A percentile compares a stretch with the other conserved stretches of the same genome.
Evolutionary conservation across 495 filamentous ascomycete species (phyloP).

Genomic region (Penicillium coffeae): DNA sequence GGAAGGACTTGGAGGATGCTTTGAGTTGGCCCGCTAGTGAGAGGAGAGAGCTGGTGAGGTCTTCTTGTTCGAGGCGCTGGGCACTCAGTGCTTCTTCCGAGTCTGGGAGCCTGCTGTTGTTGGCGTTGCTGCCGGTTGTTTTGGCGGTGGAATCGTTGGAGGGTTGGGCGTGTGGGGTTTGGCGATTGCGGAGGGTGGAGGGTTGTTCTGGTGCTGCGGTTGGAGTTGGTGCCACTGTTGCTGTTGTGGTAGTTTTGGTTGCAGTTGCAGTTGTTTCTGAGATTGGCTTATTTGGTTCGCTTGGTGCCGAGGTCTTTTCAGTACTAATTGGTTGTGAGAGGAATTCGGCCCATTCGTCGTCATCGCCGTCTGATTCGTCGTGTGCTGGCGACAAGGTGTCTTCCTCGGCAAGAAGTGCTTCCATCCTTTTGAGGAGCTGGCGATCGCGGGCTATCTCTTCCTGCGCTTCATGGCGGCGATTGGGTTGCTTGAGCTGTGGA

Average conservation of each 20-base stretch:
- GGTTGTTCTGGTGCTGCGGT: constrained; percentile 8
- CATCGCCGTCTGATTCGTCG: constrained; percentile 29
- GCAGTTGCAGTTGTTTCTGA: constrained; percentile 12
- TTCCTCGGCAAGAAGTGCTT: constrained; percentile 54
- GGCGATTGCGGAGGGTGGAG: constrained; percentile 32
- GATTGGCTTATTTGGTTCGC: not conserved
- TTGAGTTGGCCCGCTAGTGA: constrained; percentile 76
- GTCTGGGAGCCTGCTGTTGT: constrained; percentile 31
- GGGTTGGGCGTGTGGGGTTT: constrained; percentile 9
- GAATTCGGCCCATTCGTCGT: constrained; percentile 36
- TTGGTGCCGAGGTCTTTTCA: not conserved
- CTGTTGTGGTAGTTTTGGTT: constrained; percentile 8
- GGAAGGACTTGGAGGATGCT: constrained; percentile 64
- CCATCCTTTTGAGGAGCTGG: constrained; percentile 59
- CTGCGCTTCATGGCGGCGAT: constrained; percentile 64
- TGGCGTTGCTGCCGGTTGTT: constrained; percentile 21
- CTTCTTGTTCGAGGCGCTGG: constrained; percentile 76
- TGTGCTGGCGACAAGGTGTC: constrained; percentile 13
- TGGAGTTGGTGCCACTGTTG: constrained; percentile 5
- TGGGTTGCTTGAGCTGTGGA: constrained; percentile 57
- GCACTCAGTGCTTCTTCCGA: constrained; percentile 68
- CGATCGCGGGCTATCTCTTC: constrained; percentile 61
- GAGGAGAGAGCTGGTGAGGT: constrained; percentile 76
- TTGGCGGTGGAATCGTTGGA: constrained; percentile 6
- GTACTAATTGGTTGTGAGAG: constrained; percentile 21